phyloP scores from a whole-genome alignment of 495 filamentous ascomycete species.

The Pseudomonodictys pantanalensis region DNA sequence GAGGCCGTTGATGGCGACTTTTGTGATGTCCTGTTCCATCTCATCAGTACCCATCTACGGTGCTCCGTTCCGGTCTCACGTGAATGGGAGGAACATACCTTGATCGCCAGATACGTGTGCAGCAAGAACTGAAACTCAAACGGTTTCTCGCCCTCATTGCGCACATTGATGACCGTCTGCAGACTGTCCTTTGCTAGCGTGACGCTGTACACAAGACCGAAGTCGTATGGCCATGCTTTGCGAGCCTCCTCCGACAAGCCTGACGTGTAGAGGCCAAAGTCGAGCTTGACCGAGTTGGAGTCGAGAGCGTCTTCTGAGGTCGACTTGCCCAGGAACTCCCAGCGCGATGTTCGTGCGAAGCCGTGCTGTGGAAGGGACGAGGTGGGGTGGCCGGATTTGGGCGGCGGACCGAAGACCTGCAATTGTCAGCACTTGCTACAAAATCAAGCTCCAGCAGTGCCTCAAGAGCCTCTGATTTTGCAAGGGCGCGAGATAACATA shows the following conservation, averaged over 20 bases:
- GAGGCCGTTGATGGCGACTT: slow-evolving; percentile 67
- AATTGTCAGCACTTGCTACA: background rate
- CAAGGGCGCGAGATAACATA: slow-evolving; percentile 45
- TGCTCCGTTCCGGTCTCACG: background rate
- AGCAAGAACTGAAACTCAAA: slow-evolving; percentile 90
- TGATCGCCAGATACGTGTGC: slow-evolving; percentile 83
- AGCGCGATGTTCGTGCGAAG: slow-evolving; percentile 81
- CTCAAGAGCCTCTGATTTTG: background rate
- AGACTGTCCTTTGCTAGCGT: slow-evolving; percentile 71
- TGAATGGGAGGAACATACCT: slow-evolving; percentile 53
- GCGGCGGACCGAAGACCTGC: slow-evolving; percentile 86
- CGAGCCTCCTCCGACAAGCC: slow-evolving; percentile 63
- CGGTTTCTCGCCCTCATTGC: slow-evolving; percentile 74
- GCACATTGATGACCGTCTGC: slow-evolving; percentile 79
- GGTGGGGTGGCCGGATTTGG: slow-evolving; percentile 62
- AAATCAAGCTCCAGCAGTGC: background rate
- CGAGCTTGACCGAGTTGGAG: slow-evolving; percentile 65
- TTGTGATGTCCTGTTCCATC: slow-evolving; percentile 54
- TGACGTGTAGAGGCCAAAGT: slow-evolving; percentile 80
- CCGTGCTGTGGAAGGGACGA: slow-evolving; percentile 85
- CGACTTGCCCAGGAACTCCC: slow-evolving; percentile 73
- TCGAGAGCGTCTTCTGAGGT: slow-evolving; percentile 51
- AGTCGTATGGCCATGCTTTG: slow-evolving; percentile 74
- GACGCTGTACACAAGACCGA: slow-evolving; percentile 89
- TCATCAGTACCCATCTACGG: background rate